Percentiles rank a stretch among this genome's conserved stretches.
phyloP scores from a whole-genome alignment of 2,329 filamentous ascomycete genomes.

The Dactylonectria macrodidyma region DNA sequence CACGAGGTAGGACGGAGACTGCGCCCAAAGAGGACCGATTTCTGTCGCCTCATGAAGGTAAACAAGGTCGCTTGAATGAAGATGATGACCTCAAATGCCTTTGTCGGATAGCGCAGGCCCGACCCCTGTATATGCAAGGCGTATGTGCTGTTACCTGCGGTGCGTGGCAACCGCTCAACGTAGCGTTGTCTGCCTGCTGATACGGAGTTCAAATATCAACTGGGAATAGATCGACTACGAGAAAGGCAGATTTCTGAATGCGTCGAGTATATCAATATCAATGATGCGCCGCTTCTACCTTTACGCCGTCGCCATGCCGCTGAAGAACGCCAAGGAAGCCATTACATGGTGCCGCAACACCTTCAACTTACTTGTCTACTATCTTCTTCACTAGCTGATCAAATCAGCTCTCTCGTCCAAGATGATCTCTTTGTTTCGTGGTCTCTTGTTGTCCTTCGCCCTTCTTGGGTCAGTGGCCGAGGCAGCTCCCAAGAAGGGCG shows the following conservation, averaged over 20 bases:
- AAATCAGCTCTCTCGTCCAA: neutral
- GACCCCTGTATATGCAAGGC: constrained; percentile 6
- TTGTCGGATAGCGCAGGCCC: neutral
- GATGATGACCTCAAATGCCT: too few relatives aligned
- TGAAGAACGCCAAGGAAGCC: constrained; percentile 4
- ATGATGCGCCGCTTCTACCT: neutral
- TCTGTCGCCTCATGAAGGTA: neutral
- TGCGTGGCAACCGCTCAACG: neutral
- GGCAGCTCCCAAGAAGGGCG: neutral
- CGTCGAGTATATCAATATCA: neutral
- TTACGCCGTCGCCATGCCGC: neutral
- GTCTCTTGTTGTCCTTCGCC: constrained; percentile 1
- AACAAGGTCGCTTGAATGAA: too few relatives aligned
- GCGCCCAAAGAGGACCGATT: neutral
- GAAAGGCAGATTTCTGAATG: neutral
- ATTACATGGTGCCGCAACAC: constrained; percentile 20
- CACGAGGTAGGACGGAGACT: neutral
- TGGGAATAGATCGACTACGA: neutral
- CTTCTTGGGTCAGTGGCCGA: constrained; percentile 12
- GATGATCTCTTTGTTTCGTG: constrained; percentile 17
- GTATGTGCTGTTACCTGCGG: constrained; percentile 9
- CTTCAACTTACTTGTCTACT: constrained; percentile 11
- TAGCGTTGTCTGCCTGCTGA: neutral
- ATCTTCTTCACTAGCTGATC: constrained; percentile 6
- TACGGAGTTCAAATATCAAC: too few relatives aligned